A percentile compares a stretch with the other conserved stretches of the same genome.
Evolutionary conservation across 495 filamentous ascomycete species (phyloP).

Genomic region (Penicillium flavigenum): DNA sequence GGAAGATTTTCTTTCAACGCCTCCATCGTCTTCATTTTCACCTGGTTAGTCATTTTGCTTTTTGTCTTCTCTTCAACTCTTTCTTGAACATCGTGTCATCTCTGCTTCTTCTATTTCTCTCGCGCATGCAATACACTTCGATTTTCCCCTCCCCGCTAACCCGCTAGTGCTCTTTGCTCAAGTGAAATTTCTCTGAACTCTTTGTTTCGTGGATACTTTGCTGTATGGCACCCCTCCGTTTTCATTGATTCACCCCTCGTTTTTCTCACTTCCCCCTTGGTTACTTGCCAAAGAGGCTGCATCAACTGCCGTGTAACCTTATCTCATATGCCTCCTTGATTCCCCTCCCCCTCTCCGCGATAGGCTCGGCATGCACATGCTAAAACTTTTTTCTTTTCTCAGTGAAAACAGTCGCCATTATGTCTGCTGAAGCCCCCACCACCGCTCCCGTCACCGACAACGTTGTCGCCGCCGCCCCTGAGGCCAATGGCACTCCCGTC

Average conservation of each 20-base stretch:
- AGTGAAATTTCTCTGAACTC: slow-evolving; percentile 18
- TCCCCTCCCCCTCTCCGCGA: slow-evolving; percentile 7
- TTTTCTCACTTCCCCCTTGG: neutral
- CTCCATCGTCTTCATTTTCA: slow-evolving; percentile 21
- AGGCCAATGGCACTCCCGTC: slow-evolving; percentile 35
- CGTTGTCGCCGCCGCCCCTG: slow-evolving; percentile 43
- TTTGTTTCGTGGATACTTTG: slow-evolving; percentile 22
- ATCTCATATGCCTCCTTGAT: slow-evolving; percentile 9
- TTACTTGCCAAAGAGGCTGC: slow-evolving; percentile 15
- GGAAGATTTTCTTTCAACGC: slow-evolving; percentile 38
- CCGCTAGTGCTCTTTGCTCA: slow-evolving; percentile 13
- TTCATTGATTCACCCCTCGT: slow-evolving; percentile 12
- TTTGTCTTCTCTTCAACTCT: neutral
- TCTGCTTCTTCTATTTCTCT: neutral
- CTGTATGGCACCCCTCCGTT: slow-evolving; percentile 13
- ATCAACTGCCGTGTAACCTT: slow-evolving; percentile 21
- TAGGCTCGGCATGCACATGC: slow-evolving; percentile 17
- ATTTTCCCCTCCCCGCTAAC: slow-evolving; percentile 5
- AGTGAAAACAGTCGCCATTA: slow-evolving; percentile 36
- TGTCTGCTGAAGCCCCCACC: slow-evolving; percentile 50
- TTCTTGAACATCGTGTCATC: neutral
- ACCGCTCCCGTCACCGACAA: slow-evolving; percentile 43
- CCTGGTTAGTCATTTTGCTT: slow-evolving; percentile 25
- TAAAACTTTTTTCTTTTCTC: slow-evolving; percentile 11
- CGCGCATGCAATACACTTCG: neutral